Conservation (phyloP, 352 stramenopile genomes). For the Pythium scleroteichum region DNA sequence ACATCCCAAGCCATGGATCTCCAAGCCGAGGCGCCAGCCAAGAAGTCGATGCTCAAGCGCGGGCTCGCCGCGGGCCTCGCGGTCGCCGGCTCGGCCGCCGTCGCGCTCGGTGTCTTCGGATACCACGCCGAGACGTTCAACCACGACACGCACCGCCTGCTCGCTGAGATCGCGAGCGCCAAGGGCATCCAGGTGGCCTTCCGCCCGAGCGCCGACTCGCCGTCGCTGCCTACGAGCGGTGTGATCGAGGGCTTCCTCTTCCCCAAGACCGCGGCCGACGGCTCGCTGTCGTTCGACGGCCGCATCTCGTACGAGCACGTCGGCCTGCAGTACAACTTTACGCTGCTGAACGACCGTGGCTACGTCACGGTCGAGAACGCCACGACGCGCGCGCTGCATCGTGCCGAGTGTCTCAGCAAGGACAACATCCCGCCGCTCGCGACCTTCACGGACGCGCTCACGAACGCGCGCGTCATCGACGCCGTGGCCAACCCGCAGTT, state of each 20-base stretch:
- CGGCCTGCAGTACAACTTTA: constrained; percentile 35
- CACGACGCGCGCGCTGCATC: constrained; percentile 19
- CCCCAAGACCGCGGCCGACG: constrained; percentile 8
- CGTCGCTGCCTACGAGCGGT: constrained; percentile 16
- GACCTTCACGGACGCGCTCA: constrained; percentile 25
- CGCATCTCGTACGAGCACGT: constrained; percentile 32
- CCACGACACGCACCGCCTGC: constrained; percentile 27
- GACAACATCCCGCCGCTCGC: constrained; percentile 30
- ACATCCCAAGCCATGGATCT: too few species aligned
- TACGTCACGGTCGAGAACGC: constrained; percentile 34
- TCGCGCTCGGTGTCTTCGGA: constrained; percentile 27
- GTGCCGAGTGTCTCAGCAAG: constrained; percentile 22
- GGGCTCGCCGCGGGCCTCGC: constrained; percentile 1
- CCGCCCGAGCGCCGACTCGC: constrained; percentile 10
- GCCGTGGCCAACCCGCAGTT: constrained; percentile 18
- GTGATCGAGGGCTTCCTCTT: constrained; percentile 17
- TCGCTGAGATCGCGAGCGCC: constrained; percentile 30
- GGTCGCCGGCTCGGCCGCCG: constrained; percentile 12
- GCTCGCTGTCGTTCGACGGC: constrained; percentile 31
- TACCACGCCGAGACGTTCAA: constrained; percentile 27
- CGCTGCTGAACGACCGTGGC: constrained; percentile 32
- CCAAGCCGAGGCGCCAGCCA: too few species aligned
- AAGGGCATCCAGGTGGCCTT: constrained; percentile 34
- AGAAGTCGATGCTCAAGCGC: too few species aligned
- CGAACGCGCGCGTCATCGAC: constrained; percentile 33